Conservation (phyloP, 805 yeast species). For the Dipodascopsis tothii region DNA sequence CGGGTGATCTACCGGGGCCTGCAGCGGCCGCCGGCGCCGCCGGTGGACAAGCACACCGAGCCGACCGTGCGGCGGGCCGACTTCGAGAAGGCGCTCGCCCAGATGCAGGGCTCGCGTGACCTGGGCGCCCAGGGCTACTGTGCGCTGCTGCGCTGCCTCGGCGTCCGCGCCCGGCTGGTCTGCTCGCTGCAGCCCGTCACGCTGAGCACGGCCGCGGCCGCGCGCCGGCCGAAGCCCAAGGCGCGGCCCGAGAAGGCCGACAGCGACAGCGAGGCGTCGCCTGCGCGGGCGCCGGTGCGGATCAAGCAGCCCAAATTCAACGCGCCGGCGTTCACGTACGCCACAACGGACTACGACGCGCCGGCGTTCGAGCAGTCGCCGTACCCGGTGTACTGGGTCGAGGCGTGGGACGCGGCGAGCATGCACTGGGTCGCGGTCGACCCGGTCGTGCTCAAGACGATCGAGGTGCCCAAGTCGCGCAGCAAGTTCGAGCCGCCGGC, state of each 20-base stretch:
- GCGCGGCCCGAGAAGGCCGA: constrained; percentile 13
- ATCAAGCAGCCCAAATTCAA: constrained; percentile 17
- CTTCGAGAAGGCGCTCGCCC: constrained; percentile 10
- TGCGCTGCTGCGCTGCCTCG: constrained; percentile 60
- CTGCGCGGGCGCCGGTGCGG: constrained; percentile 10
- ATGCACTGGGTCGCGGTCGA: constrained; percentile 81
- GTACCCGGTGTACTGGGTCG: constrained; percentile 85
- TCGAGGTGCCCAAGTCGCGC: constrained; percentile 55
- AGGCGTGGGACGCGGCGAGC: constrained; percentile 75
- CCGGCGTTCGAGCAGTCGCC: constrained; percentile 15
- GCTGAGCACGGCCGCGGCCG: constrained; percentile 39
- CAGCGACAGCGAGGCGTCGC: constrained; percentile 4
- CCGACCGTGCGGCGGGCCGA: constrained; percentile 9
- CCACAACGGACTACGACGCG: constrained; percentile 13
- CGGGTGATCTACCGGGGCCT: constrained; percentile 38
- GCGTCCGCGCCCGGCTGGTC: constrained; percentile 64
- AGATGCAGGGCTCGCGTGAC: constrained; percentile 60
- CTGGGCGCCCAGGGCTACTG: constrained; percentile 83
- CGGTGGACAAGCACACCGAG: constrained; percentile 44
- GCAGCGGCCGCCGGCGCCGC: too few relatives aligned
- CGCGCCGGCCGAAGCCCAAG: constrained; percentile 1
- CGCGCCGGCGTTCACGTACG: constrained; percentile 12
- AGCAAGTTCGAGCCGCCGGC: constrained; percentile 68
- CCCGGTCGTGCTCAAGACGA: constrained; percentile 55
- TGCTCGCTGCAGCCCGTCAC: constrained; percentile 90